Conservation (phyloP, 306 rosid species). For the Inga oerstediana region DNA sequence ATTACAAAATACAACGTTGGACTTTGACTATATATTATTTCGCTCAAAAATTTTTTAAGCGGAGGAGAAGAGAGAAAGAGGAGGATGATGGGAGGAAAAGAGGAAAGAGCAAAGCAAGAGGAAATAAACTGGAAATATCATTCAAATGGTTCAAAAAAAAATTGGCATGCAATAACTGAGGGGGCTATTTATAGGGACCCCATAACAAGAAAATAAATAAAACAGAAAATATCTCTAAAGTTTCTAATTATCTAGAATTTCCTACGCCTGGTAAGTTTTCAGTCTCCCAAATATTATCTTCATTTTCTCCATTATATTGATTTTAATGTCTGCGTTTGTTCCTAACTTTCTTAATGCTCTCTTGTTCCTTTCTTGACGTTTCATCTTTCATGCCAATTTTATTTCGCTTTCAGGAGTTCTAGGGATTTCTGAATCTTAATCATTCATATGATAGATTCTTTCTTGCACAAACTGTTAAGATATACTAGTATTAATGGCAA, state of each 20-base stretch:
- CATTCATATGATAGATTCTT: not conserved
- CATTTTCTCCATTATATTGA: not conserved
- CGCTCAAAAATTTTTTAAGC: not conserved
- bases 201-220: not conserved
- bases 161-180: not conserved
- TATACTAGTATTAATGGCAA: not conserved
- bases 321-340: not conserved
- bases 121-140: not conserved
- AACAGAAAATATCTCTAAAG: not conserved
- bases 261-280: not conserved
- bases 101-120: not conserved
- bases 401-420: not conserved
- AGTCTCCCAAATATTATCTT: not conserved
- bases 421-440: not conserved
- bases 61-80: not conserved
- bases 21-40: not conserved
- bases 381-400: not conserved
- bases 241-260: not conserved
- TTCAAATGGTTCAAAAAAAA: not conserved
- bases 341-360: not conserved
- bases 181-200: not conserved
- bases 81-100: not conserved
- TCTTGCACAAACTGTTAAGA: not conserved
- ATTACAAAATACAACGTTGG: slow-evolving; percentile 21
- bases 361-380: not conserved